These are phyloP conservation scores for Phaffia australis DNA, from an alignment of 768 basidiomycete species.

Conservation along the genomic window DNA sequence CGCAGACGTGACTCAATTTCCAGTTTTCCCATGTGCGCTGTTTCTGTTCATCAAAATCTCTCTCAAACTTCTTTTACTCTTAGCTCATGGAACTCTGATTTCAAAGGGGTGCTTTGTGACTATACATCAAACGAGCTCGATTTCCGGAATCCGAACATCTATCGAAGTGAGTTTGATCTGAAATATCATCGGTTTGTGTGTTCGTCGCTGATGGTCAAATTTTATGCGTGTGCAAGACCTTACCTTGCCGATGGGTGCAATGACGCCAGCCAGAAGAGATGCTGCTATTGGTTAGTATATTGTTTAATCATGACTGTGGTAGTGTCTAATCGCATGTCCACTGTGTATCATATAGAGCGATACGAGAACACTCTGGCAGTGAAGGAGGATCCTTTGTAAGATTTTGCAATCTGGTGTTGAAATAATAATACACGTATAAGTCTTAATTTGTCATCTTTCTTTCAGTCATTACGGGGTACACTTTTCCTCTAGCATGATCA, in stretches of 20 bases:
- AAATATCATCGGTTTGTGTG: neutral
- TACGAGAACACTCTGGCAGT: conserved; percentile 61
- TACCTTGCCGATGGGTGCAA: conserved; percentile 78
- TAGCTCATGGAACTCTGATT: neutral
- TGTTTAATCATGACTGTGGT: too few species aligned
- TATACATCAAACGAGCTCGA: conserved; percentile 64
- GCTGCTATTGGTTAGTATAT: conserved; percentile 44
- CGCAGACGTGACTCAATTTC: conserved; percentile 76
- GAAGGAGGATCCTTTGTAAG: conserved; percentile 54
- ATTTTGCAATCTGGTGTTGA: conserved; percentile 41
- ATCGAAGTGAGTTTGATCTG: conserved; percentile 51
- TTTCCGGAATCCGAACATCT: conserved; percentile 51
- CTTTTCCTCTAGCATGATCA: conserved; percentile 93
- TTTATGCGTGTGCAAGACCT: conserved; percentile 46
- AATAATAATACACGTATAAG: conserved; percentile 48
- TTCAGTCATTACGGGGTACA: conserved; percentile 54
- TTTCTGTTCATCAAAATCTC: too few species aligned
- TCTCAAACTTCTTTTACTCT: neutral
- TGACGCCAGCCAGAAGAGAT: conserved; percentile 60
- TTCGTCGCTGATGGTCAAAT: neutral
- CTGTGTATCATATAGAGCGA: conserved; percentile 42
- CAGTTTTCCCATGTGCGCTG: conserved; percentile 59
- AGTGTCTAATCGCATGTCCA: too few species aligned
- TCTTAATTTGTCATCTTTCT: neutral
- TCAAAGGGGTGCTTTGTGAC: conserved; percentile 56